Base-by-base conservation (phyloP, 352 stramenopile species). In the Globisporangium viniferum region DNA sequence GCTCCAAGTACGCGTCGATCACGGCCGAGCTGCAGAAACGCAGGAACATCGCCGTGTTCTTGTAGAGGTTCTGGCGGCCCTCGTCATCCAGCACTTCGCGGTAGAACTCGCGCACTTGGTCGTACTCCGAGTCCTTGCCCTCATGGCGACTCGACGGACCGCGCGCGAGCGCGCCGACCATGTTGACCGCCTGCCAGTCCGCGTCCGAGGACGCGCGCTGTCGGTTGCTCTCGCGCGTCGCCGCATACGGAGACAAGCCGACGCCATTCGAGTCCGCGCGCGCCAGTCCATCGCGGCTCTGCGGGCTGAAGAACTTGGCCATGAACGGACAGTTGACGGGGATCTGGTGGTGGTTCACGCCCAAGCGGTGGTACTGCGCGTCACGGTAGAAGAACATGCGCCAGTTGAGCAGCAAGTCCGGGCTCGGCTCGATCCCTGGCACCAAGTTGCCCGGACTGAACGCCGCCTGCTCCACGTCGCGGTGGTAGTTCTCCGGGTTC, bases 401-500 rank as follows among this genome's bases (percentile, higher is more conserved):
- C 12, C 81, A 86, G 64, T 95, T 86, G 27, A 97, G 82, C 88
- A 97, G 94, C 67, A 96, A 94, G 74, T 97, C 91, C 0, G 73
- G 69, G 35, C 72, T 80, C 7, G 91, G 86, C 69, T 97, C 88
- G 57, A 98, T 95, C 8, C 92, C 92, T 2, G 92, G 91, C 57
- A 98, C 83, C 69, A 98, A 82, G 69, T 98, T 86, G 24, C 84
- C 82, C 24, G 93, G 93, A 4, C 84, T 86, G 77, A 98, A 97
- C 5, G 92, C 92, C 7, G 96, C 69, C 66, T 98, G 93, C 76
- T 98, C 93, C 14, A 98, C 83, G 73, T 98, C 89, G 14, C 88
- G 87, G 69, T 97, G 97, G 78, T 98, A 98, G 74, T 98, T 97
- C 48, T 82, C 78, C 31, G 93, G 92, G 71, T 98, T 98, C 39